Evolutionary conservation across 768 basidiomycete genomes (phyloP), one percentile per base, ranked within the genome.

Genomic region (Auriscalpium orientale): DNA sequence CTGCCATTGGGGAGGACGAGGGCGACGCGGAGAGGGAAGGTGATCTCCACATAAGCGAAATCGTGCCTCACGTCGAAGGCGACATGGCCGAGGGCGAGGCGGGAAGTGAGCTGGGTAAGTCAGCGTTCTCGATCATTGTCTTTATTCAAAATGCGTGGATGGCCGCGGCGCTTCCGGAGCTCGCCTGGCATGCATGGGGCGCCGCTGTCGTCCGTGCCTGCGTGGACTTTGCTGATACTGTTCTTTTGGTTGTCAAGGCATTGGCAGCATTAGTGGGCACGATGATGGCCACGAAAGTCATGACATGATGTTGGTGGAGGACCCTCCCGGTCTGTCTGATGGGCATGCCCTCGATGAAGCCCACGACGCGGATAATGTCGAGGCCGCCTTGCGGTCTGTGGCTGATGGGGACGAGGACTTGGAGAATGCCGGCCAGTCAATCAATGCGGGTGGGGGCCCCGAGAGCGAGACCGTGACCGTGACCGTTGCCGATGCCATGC

Each of bases 1-100:
- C 88, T 67, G 89, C 89, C 51, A 91, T 91, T 63, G 84, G 79
- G 55, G 85, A 84, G 67, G 84, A 80, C 62, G 84, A 83, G 64
- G 83, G 74, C 55, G 85, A 82, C 56, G 65, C 65, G 38, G 68
- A 64, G 46, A 67, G 58, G 49, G 67, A 65, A 10, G 67, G 58
- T 45, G 66, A 68, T 49, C 63, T 33, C 15, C 54, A 45, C 10
- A 35, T 55, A 35, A 18, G 47, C 53, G 53, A 46, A 34, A 46
- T 55, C 47, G 61, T 55, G 46, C 53, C 48, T 22, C 20, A 47
- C 11, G 48, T 18, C 46, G 59, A 62, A 37, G 54, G 48, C 43
- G 52, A 59, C 9, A 51, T 18, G 18, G 11, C 37, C 20, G 34
- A 15, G 50, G 35, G n/a, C 34, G 20, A 35, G 35, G 36, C 10